phyloP scores from a whole-genome alignment of 345 rosid genomes.

The Eucalyptus pauciflora region DNA sequence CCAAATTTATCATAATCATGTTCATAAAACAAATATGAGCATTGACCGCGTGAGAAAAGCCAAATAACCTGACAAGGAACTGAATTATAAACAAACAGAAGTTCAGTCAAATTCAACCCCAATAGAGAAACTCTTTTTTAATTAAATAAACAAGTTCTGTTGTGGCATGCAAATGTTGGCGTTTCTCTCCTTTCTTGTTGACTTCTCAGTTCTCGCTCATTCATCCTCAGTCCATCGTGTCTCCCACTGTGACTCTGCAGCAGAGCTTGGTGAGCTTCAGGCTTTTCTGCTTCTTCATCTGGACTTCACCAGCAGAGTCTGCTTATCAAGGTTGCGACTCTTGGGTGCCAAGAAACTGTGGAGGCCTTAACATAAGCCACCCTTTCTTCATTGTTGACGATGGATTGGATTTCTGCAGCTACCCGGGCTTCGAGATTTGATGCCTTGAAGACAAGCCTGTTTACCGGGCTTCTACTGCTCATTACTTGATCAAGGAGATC shows the following conservation, averaged over 20 bases:
- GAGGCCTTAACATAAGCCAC: not conserved
- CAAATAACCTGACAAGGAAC: not conserved
- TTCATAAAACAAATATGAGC: not conserved
- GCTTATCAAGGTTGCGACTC: not conserved
- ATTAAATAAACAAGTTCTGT: not conserved
- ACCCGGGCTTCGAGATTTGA: accelerated
- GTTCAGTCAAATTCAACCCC: not conserved
- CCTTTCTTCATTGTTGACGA: not conserved
- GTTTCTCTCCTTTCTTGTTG: not conserved
- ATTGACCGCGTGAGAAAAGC: not conserved
- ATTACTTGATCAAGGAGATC: not conserved
- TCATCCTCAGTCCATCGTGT: not conserved
- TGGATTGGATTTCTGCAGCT: not conserved
- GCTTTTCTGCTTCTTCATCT: not conserved
- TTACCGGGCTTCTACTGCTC: not conserved
- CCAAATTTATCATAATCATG: not conserved
- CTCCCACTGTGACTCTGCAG: not conserved
- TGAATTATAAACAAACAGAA: not conserved
- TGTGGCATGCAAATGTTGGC: not conserved
- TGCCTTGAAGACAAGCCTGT: not conserved
- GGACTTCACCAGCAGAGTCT: not conserved
- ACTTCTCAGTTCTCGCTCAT: not conserved
- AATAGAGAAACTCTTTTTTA: not conserved
- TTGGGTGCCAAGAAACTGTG: not conserved
- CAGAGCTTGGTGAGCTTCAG: not conserved